phyloP scores from a whole-genome alignment of 2,329 filamentous ascomycete genomes.

The Fusarium succisae region DNA sequence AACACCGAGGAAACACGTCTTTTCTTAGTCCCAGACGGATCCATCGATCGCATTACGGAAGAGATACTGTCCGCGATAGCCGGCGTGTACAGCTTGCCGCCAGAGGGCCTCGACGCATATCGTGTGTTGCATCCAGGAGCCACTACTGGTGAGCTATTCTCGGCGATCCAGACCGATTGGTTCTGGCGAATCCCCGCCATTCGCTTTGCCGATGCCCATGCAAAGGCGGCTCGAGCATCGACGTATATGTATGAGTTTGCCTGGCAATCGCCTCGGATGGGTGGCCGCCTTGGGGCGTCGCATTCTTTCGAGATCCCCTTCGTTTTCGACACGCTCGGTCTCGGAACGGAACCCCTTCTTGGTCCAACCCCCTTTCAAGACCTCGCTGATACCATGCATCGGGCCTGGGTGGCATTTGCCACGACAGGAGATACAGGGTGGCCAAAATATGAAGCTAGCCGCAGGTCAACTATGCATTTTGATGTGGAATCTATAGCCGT shows the following conservation, averaged over 20 bases:
- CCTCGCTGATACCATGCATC: background rate
- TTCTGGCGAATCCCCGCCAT: background rate
- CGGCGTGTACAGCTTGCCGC: background rate
- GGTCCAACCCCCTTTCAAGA: accelerated
- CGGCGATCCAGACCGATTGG: background rate
- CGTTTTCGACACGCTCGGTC: background rate
- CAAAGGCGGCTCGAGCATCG: background rate
- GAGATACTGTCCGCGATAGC: accelerated
- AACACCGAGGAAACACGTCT: background rate
- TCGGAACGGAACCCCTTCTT: background rate
- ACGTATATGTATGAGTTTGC: background rate
- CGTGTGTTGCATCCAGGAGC: background rate
- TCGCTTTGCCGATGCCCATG: background rate
- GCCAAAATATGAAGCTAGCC: background rate
- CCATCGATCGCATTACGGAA: background rate
- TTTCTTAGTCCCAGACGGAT: background rate
- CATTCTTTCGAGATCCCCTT: background rate
- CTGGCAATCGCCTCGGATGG: background rate
- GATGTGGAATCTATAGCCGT: accelerated
- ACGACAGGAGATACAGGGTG: background rate
- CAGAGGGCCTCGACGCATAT: background rate
- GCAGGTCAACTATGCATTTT: background rate
- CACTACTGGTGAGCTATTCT: background rate
- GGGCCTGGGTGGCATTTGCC: background rate
- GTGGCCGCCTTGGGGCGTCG: background rate